phyloP scores from a whole-genome alignment of 2,329 filamentous ascomycete species.

The Nakataea oryzae region DNA sequence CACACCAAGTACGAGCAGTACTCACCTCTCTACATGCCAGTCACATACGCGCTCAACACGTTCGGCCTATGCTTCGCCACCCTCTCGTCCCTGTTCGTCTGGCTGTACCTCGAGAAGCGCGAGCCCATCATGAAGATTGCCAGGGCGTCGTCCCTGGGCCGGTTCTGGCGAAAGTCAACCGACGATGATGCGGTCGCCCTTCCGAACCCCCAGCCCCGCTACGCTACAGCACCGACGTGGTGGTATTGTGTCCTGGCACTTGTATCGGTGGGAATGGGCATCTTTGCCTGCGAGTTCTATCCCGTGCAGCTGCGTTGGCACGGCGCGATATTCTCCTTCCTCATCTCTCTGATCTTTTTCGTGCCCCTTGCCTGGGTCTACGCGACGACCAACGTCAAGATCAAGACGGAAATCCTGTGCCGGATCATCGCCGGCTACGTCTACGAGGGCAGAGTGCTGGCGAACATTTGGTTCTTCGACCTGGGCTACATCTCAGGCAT shows the following conservation, averaged over 20 bases:
- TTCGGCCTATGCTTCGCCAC: slow-evolving; percentile 44
- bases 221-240: slow-evolving; percentile 22
- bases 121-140: background rate
- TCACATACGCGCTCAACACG: slow-evolving; percentile 30
- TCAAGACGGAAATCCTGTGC: slow-evolving; percentile 34
- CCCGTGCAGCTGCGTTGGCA: slow-evolving; percentile 17
- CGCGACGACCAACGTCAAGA: slow-evolving; percentile 35
- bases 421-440: slow-evolving; percentile 37
- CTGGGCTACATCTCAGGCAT: slow-evolving; percentile 27
- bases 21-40: slow-evolving; percentile 39
- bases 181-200: background rate
- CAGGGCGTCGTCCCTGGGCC: background rate
- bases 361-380: slow-evolving; percentile 29
- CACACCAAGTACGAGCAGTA: slow-evolving; percentile 37
- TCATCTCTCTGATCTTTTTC: slow-evolving; percentile 28
- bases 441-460: slow-evolving; percentile 32
- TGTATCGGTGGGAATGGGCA: slow-evolving; percentile 21
- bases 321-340: background rate
- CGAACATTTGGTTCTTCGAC: slow-evolving; percentile 34
- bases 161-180: background rate
- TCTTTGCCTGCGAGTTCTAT: slow-evolving; percentile 30
- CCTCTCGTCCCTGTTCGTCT: slow-evolving; percentile 25
- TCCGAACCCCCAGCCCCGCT: background rate
- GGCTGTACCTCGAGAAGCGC: slow-evolving; percentile 35
- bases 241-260: slow-evolving; percentile 28